These are phyloP conservation scores for Oryza rufipogon DNA, from an alignment of 176 grass and related monocot species.

Conservation along the genomic window DNA sequence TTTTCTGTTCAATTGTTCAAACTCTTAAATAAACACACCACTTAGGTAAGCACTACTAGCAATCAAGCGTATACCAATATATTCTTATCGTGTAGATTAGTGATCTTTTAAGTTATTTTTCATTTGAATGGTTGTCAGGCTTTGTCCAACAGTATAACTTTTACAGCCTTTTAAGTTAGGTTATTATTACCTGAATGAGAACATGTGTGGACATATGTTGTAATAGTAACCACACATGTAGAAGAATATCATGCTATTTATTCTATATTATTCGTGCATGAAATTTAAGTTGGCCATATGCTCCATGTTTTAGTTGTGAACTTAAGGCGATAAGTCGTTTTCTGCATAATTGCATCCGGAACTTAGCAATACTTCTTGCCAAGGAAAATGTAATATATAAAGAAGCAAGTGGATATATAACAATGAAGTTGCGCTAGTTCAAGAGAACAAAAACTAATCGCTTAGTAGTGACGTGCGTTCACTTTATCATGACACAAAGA, in stretches of 20 bases:
- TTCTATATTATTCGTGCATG: background rate
- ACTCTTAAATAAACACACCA: background rate
- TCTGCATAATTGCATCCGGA: background rate
- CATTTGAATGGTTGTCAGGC: no score
- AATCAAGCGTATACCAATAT: background rate
- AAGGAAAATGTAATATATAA: background rate
- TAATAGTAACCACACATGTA: background rate
- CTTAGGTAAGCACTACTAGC: background rate
- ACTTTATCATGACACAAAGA: background rate
- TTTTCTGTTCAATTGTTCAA: no score
- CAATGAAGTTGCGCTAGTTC: background rate
- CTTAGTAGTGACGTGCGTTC: background rate
- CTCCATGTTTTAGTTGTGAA: slow-evolving; percentile 8
- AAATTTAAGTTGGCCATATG: background rate
- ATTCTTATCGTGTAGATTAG: background rate
- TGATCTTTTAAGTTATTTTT: background rate
- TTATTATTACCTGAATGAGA: background rate
- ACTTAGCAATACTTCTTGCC: background rate
- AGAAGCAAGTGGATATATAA: slow-evolving; percentile 14
- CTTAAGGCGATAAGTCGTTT: background rate
- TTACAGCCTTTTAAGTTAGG: no score
- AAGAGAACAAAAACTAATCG: slow-evolving; percentile 19
- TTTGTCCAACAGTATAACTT: no score
- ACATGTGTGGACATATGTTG: background rate
- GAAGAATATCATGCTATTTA: background rate